Base-by-base conservation (phyloP, 2,329 filamentous ascomycete genomes). In the Allantophomopsis lycopodina region DNA sequence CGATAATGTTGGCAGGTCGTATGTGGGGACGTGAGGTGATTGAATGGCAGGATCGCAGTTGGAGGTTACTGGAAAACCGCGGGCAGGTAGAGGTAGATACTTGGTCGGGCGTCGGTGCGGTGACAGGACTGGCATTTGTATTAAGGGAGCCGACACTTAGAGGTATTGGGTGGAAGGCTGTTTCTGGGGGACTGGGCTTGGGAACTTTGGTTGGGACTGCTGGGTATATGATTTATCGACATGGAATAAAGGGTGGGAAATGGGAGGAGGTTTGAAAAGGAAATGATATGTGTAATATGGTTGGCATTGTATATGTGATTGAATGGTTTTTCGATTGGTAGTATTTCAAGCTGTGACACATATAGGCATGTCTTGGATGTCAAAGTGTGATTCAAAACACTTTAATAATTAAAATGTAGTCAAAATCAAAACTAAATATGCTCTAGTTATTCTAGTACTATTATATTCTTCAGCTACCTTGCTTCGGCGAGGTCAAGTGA, bases 41-140 rank as follows among this genome's bases (percentile, higher is more conserved):
- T 23, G 75, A 81, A 55, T 81, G 76, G 76, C 57, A 69, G 49
- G 76, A 81, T 51, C 62, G 77, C 14, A 66, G 67, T 41, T 81
- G 76, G 74, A 60, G 76, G 21, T 50, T 82, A 37, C 48, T 76
- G 34, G 71, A 71, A 56, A 79, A 71, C 45, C 53, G 57, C 32
- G 66, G 70, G 0, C 75, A 82, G 60, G 50, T 71, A 1, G 62
- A 71, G 47, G 65, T 62, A 37, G 75, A 79, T 50, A 70, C 72
- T 48, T 75, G 65, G 63, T 68, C 64, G 15, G 60, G 66, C 14
- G 59, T 51, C 2, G 47, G 62, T 42, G 52, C 57, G 31, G 51
- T 58, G 7, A 60, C 50, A 2, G 57, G 48, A 4, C 40, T 53
- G 3, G 23, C 23, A 3, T 4, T 10, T 6, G 23, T 28, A 12